Evolutionary conservation across 306 rosid genomes (phyloP), one percentile per base, ranked within the genome.

Genomic region (Parietaria judaica): DNA sequence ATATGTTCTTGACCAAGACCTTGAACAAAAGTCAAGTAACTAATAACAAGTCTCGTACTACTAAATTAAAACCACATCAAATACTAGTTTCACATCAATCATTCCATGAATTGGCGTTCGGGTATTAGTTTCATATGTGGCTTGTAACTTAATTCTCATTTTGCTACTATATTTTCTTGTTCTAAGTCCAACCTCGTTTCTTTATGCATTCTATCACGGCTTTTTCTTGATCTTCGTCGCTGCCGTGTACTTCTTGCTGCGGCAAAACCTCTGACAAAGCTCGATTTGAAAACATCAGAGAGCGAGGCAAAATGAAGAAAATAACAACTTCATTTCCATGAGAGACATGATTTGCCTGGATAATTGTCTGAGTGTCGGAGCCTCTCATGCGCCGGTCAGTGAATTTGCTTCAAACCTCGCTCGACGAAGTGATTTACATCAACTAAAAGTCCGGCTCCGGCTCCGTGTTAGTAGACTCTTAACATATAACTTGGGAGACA

Each of bases 1-100:
- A 14, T 15, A 14, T 60, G 64, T 8, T 39, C 50, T 14, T 43
- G 51, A 14, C 51, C 63, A 59, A 59, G 51, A 15, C 56, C 8
- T 14, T n/a, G 15, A 59, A 59, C 9, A 5, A 59, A 41, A 59
- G 64, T 59, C 64, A 59, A 23, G 31, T 23, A 23, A 49, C 46
- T 0, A 8, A 13, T 15, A 58, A 58, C 61, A n/a, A 23, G 31
- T 23, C 31, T 23, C 31, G 2, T 23, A 23, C 31, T 23, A 23
- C 2, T 23, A 23, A 23, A 16, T 54, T 3, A 6, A 39, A 15
- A 43, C 31, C 50, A 57, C 13, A 31, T 57, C 47, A 3, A 43
- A 5, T 8, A 3, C 45, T 41, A 41, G 3, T 41, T 39, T 39
- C 44, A 59, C 16, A 43, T 38, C 64, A 59, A 59, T 39, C 14